Evolutionary conservation across 768 basidiomycete species (phyloP).

Genomic region (Suillus decipiens): DNA sequence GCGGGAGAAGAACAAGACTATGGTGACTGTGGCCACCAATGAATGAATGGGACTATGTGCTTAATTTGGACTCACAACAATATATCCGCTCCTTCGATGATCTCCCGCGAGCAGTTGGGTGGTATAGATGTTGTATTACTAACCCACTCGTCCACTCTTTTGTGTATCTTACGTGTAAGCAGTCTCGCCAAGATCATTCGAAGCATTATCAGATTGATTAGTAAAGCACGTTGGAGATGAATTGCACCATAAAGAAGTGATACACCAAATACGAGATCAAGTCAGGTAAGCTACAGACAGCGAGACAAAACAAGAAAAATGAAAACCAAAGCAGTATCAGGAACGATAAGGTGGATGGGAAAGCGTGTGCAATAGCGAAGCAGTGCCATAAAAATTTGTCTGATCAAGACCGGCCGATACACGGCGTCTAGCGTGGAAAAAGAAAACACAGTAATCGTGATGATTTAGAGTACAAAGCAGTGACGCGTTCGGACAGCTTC

Average conservation of each 20-base stretch:
- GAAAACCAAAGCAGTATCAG: neutral
- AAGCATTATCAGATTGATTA: neutral
- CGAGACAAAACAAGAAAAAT: neutral
- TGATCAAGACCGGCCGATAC: neutral
- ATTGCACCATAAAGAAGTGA: neutral
- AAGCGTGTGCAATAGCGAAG: neutral
- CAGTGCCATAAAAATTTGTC: neutral
- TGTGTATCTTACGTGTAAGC: neutral
- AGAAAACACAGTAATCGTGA: neutral
- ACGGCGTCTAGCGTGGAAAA: neutral
- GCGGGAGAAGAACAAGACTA: constrained; percentile 14
- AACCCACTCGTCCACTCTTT: neutral
- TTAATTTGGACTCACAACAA: neutral
- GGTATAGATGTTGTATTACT: neutral
- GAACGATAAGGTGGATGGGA: neutral
- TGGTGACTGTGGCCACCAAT: neutral
- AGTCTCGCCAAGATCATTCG: no score
- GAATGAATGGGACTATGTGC: neutral
- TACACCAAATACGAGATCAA: constrained; percentile 1
- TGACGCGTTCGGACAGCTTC: neutral
- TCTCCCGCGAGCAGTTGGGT: neutral
- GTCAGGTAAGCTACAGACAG: neutral
- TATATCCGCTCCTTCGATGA: neutral
- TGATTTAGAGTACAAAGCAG: neutral
- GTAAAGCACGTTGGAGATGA: neutral